Evolutionary conservation across 768 basidiomycete species (phyloP).

Genomic region (Leccinellum luteum): DNA sequence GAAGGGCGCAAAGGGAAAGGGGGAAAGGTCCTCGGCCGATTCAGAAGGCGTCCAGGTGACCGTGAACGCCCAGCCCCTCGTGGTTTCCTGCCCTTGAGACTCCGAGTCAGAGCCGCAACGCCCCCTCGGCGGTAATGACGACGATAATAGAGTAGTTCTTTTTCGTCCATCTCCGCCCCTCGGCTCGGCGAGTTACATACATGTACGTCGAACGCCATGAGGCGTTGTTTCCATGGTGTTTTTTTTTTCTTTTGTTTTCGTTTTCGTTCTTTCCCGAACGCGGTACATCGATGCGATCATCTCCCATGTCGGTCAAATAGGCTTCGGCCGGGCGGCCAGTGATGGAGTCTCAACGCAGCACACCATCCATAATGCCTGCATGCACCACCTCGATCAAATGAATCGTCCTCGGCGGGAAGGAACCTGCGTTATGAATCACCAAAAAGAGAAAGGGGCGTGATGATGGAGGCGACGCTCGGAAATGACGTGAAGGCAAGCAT

Average conservation of each 20-base stretch:
- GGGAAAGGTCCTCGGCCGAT: neutral
- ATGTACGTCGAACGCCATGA: neutral
- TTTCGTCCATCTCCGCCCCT: conserved; percentile 12
- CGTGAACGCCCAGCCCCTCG: conserved; percentile 15
- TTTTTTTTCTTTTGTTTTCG: neutral
- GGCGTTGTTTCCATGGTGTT: conserved; percentile 5
- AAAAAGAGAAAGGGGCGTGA: neutral
- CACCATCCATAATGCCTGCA: neutral
- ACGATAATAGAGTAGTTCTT: neutral
- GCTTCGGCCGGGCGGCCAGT: neutral
- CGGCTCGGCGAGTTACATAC: conserved; percentile 5
- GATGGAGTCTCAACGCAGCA: neutral
- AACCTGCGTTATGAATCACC: neutral
- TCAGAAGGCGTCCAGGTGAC: neutral
- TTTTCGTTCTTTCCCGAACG: conserved; percentile 1
- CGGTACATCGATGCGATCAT: conserved; percentile 1
- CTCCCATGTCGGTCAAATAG: conserved; percentile 5
- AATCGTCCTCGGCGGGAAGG: neutral
- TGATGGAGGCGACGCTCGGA: conserved; percentile 15
- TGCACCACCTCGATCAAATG: neutral
- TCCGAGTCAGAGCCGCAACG: neutral
- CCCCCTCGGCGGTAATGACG: conserved; percentile 6
- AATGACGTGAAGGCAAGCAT: conserved; percentile 21
- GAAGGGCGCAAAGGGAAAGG: neutral
- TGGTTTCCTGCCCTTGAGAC: conserved; percentile 23